A percentile compares a stretch with the other conserved stretches of the same genome.
Evolutionary conservation across 2,329 filamentous ascomycete species (phyloP).

Genomic region (Phialophora expanda): DNA sequence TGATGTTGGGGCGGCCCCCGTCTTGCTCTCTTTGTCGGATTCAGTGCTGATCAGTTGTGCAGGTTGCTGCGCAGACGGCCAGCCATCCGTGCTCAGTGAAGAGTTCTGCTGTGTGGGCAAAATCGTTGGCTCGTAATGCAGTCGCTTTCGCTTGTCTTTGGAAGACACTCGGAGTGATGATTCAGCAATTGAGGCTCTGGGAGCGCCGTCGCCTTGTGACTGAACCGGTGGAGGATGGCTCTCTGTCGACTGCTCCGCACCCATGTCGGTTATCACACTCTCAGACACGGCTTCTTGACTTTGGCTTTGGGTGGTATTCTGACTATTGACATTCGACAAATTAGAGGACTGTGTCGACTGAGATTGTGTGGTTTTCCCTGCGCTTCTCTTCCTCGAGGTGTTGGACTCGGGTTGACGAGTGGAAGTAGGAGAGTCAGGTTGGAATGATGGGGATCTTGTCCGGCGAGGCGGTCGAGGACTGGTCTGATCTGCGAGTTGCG

Average conservation of each 20-base stretch:
- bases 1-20: no score
- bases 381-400: constrained; percentile 32
- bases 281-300: constrained; percentile 12
- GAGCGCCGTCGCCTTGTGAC: background rate
- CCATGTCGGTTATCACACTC: constrained; percentile 9
- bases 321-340: constrained; percentile 9
- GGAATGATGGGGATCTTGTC: constrained; percentile 36
- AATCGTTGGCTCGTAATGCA: constrained; percentile 14
- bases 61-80: constrained; percentile 3
- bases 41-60: constrained; percentile 2
- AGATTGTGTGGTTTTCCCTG: constrained; percentile 27
- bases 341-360: constrained; percentile 31
- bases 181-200: background rate
- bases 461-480: background rate
- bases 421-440: constrained; percentile 34
- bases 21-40: constrained; percentile 11
- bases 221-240: background rate
- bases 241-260: constrained; percentile 15
- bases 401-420: constrained; percentile 30
- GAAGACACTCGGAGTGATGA: constrained; percentile 16
- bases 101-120: constrained; percentile 9
- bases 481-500: background rate
- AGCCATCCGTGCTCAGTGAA: constrained; percentile 14
- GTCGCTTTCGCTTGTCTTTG: constrained; percentile 3
- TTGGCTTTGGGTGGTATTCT: constrained; percentile 8